Evolutionary conservation across 306 rosid genomes (phyloP).

Genomic region (Quercus glauca): DNA sequence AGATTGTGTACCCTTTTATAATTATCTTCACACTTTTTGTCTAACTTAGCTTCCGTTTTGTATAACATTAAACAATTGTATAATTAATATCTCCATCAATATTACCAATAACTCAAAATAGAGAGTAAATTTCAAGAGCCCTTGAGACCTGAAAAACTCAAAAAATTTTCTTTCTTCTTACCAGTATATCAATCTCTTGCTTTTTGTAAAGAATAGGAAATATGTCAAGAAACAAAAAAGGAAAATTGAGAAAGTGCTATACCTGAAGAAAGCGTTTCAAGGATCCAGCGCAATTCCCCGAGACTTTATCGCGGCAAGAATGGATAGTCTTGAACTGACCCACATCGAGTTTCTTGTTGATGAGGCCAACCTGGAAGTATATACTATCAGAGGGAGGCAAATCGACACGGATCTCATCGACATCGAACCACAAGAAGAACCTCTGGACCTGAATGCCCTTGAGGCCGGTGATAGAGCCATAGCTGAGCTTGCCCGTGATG

Average conservation of each 20-base stretch:
- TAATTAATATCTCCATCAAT: too few relatives aligned
- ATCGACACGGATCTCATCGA: constrained; percentile 91
- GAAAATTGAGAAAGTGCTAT: background rate
- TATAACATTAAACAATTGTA: too few relatives aligned
- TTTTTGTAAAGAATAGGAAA: background rate
- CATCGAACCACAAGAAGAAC: constrained; percentile 69
- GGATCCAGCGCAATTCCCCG: constrained; percentile 30
- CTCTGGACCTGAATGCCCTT: constrained; percentile 78
- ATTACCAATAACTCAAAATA: too few relatives aligned
- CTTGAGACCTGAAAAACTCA: too few relatives aligned
- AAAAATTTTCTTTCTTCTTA: background rate
- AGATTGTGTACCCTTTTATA: too few relatives aligned
- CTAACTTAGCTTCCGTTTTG: too few relatives aligned
- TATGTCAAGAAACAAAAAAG: background rate
- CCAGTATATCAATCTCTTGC: constrained; percentile 3
- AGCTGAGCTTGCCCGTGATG: constrained; percentile 65
- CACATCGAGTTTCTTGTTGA: constrained; percentile 75
- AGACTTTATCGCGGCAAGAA: constrained; percentile 48
- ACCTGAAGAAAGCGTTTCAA: constrained; percentile 43
- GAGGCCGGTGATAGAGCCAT: constrained; percentile 70
- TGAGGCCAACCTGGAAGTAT: constrained; percentile 79
- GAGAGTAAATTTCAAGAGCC: too few relatives aligned
- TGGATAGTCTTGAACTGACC: constrained; percentile 70
- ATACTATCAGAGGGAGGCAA: constrained; percentile 78
- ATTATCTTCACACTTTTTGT: too few relatives aligned